Percentiles rank a stretch among this genome's conserved stretches.
These are phyloP conservation scores for Coemansia sp. DNA, from an alignment of 192 early-diverging fungal genomes.

Conservation along the genomic window DNA sequence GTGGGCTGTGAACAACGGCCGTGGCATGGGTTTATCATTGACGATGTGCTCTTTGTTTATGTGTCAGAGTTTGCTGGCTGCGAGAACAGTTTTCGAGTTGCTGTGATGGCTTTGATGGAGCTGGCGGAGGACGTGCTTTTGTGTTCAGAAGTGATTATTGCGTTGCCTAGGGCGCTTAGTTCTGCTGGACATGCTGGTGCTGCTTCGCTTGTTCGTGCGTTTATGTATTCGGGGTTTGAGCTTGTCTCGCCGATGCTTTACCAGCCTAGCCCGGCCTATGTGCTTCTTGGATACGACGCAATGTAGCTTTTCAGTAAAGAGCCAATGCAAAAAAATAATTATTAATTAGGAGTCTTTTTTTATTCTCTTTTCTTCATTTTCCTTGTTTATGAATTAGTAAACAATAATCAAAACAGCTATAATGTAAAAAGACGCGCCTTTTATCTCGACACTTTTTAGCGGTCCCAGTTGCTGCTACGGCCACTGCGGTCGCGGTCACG, in stretches of 20 bases:
- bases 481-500: conserved; percentile 7
- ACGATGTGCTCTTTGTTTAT: conserved; percentile 37
- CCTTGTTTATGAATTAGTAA: background rate
- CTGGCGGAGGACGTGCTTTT: conserved; percentile 52
- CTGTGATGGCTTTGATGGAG: conserved; percentile 55
- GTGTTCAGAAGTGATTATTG: conserved; percentile 41
- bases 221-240: conserved; percentile 68
- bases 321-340: background rate
- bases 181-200: conserved; percentile 5
- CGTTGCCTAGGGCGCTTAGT: conserved; percentile 28
- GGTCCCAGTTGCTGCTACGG: conserved; percentile 12
- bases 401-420: too few relatives aligned
- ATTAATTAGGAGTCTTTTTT: too few relatives aligned
- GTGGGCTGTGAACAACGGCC: conserved; percentile 12
- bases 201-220: conserved; percentile 60
- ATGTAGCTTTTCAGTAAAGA: conserved; percentile 25
- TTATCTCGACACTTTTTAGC: background rate
- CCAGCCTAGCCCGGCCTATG: conserved; percentile 57
- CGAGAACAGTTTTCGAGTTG: conserved; percentile 39
- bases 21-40: conserved; percentile 51
- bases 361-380: background rate
- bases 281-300: conserved; percentile 63
- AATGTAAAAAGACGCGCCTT: background rate
- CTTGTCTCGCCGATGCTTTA: conserved; percentile 61
- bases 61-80: conserved; percentile 30